Evolutionary conservation across 2,329 filamentous ascomycete genomes (phyloP).

Genomic region (Trichophyton verrucosum): DNA sequence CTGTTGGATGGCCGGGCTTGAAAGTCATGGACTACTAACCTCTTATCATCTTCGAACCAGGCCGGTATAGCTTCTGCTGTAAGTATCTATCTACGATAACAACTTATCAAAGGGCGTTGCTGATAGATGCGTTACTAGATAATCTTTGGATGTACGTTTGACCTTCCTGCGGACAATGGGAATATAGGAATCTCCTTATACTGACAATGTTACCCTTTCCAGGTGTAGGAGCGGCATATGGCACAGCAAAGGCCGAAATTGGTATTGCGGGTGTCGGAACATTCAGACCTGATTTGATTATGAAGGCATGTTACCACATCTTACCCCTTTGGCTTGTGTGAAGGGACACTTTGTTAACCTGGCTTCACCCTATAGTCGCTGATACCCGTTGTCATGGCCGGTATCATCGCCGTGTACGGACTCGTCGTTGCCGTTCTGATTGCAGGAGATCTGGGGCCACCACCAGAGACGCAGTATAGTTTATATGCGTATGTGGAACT

Average conservation of each 20-base stretch:
- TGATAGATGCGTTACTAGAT: conserved; percentile 25
- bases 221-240: conserved; percentile 55
- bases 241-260: conserved; percentile 56
- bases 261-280: conserved; percentile 55
- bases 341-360: conserved; percentile 13
- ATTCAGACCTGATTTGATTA: conserved; percentile 54
- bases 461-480: conserved; percentile 56
- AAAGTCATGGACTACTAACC: conserved; percentile 9
- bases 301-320: conserved; percentile 43
- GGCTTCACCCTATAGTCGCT: conserved; percentile 28
- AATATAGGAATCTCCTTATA: neutral
- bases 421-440: conserved; percentile 96
- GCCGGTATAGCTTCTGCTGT: conserved; percentile 40
- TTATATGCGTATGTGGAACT: conserved; percentile 61
- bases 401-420: conserved; percentile 96
- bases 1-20: conserved; percentile 13
- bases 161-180: conserved; percentile 4
- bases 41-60: conserved; percentile 17
- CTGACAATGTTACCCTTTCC: conserved; percentile 13
- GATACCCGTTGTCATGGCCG: conserved; percentile 69
- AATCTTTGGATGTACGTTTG: conserved; percentile 40
- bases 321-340: neutral
- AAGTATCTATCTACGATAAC: conserved; percentile 15
- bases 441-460: conserved; percentile 72
- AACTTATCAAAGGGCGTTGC: neutral